Percentiles rank a stretch among this genome's conserved stretches.
Evolutionary conservation across 106 monocot genomes (phyloP).

Genomic region (Allium sativum): DNA sequence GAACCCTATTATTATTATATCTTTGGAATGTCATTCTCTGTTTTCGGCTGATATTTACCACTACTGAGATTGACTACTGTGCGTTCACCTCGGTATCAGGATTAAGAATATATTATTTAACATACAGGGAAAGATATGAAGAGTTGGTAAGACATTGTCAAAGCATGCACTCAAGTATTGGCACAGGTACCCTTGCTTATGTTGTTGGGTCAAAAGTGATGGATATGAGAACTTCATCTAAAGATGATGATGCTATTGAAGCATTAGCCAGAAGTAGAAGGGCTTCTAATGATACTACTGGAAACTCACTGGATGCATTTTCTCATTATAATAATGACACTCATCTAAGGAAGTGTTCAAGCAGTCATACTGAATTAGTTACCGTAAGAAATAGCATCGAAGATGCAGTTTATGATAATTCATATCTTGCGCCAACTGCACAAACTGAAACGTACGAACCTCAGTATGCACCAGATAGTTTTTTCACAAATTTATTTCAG

Average conservation of each 20-base stretch:
- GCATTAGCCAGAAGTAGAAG: conserved; percentile 12
- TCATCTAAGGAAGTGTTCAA: conserved; percentile 36
- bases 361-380: conserved; percentile 39
- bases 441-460: conserved; percentile 27
- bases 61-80: too few species aligned
- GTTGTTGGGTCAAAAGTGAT: conserved; percentile 93
- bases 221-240: conserved; percentile 81
- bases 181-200: conserved; percentile 92
- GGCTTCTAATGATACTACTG: conserved; percentile 21
- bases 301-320: conserved; percentile 12
- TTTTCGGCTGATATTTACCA: too few species aligned
- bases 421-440: conserved; percentile 20
- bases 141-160: conserved; percentile 81
- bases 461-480: conserved; percentile 33
- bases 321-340: conserved; percentile 18
- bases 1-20: too few species aligned
- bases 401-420: conserved; percentile 31
- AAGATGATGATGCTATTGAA: conserved; percentile 38
- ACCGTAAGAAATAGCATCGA: conserved; percentile 25
- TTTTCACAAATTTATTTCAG: conserved; percentile 70
- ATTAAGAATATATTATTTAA: background rate
- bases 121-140: conserved; percentile 73
- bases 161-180: conserved; percentile 77
- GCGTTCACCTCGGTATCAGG: background rate
- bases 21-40: too few species aligned